These are phyloP conservation scores for Neofusicoccum cordaticola DNA, from an alignment of 2,329 filamentous ascomycete genomes.

Conservation along the genomic window DNA sequence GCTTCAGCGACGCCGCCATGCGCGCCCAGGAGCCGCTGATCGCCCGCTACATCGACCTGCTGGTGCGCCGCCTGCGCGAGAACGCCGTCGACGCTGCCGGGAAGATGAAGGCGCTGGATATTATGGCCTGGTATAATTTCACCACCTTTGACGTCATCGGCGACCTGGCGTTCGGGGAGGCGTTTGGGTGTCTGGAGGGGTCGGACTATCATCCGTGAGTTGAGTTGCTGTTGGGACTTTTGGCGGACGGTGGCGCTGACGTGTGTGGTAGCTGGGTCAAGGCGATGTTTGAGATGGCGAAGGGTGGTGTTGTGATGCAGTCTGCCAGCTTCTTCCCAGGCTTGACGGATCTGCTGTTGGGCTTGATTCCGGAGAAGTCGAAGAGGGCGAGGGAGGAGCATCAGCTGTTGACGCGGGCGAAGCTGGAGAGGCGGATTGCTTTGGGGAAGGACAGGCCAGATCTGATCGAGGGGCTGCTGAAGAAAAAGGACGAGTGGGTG, in stretches of 20 bases:
- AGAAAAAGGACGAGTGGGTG: neutral
- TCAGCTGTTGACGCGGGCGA: conserved; percentile 20
- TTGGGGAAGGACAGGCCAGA: neutral
- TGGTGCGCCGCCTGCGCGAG: no score
- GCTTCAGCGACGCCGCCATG: conserved; percentile 51
- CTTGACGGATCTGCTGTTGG: conserved; percentile 28
- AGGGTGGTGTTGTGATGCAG: conserved; percentile 8
- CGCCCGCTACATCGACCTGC: no score
- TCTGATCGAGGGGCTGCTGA: neutral
- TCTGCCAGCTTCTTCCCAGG: conserved; percentile 35
- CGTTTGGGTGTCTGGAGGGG: no score
- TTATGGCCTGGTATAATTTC: neutral
- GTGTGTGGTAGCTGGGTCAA: no score
- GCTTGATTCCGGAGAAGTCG: conserved; percentile 26
- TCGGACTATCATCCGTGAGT: no score
- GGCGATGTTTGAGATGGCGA: conserved; percentile 4
- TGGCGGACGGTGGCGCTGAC: no score
- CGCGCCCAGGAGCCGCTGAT: conserved; percentile 18
- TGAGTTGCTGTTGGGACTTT: no score
- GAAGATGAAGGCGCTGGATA: no score
- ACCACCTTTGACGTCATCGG: conserved; percentile 26
- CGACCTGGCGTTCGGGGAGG: conserved; percentile 19
- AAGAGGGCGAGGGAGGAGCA: conserved; percentile 20
- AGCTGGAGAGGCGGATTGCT: neutral
- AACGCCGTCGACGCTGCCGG: no score